These are phyloP conservation scores for Flaveria sonorensis DNA, from an alignment of 129 eudicot genomes.

Conservation along the genomic window DNA sequence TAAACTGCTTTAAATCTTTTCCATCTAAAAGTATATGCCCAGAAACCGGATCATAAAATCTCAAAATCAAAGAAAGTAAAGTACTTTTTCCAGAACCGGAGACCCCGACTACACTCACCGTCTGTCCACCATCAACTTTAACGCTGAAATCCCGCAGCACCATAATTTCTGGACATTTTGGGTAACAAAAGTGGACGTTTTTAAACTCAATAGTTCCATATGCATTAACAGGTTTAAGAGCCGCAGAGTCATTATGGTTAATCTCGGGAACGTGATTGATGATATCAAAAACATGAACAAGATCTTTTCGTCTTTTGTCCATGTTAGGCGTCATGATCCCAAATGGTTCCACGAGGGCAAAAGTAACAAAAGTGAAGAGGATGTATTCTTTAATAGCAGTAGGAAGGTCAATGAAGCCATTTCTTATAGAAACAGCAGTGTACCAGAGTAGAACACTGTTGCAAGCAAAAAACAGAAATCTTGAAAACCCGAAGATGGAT, in stretches of 20 bases:
- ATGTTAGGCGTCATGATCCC: slow-evolving; percentile 46
- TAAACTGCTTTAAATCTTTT: slow-evolving; percentile 47
- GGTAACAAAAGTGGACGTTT: slow-evolving; percentile 52
- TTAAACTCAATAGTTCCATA: slow-evolving; percentile 62
- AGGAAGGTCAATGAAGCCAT: slow-evolving; percentile 42
- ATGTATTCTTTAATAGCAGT: slow-evolving; percentile 60
- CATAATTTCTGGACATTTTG: slow-evolving; percentile 49
- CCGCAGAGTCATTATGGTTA: slow-evolving; percentile 44
- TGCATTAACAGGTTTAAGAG: slow-evolving; percentile 54
- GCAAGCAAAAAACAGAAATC: slow-evolving; percentile 60
- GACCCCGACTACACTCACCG: slow-evolving; percentile 62
- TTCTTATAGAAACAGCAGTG: slow-evolving; percentile 45
- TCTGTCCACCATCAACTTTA: slow-evolving; percentile 58
- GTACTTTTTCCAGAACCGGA: slow-evolving; percentile 76
- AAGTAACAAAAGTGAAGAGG: slow-evolving; percentile 62
- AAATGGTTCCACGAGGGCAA: slow-evolving; percentile 60
- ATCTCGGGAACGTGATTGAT: slow-evolving; percentile 57
- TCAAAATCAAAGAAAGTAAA: slow-evolving; percentile 50
- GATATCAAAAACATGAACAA: slow-evolving; percentile 43
- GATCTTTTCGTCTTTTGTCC: slow-evolving; percentile 52
- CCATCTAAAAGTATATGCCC: slow-evolving; percentile 61
- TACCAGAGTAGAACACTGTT: slow-evolving; percentile 65
- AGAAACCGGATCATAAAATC: slow-evolving; percentile 59
- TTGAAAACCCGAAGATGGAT: slow-evolving; percentile 51
- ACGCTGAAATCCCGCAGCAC: slow-evolving; percentile 56